Base-by-base conservation (phyloP, 257 asterid genomes). In the Forsythia viridissima region DNA sequence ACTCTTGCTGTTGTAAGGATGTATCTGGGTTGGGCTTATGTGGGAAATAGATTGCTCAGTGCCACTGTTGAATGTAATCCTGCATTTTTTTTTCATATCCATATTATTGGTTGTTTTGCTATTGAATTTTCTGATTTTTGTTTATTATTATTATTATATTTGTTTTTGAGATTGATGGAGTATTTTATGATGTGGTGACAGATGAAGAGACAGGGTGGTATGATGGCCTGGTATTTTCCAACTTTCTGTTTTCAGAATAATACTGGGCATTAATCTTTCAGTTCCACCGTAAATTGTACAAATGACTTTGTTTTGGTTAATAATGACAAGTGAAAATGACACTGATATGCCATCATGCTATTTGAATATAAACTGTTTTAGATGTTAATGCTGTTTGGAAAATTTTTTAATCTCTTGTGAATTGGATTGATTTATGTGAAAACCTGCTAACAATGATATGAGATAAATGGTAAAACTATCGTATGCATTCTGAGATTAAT, bases 131-230 rank as follows among this genome's bases (percentile, higher is more conserved):
- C 11, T 16, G 55, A 36, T 21, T 61, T 16, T 63, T 1, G 2
- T 71, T 46, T 40, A 30, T 30, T 30, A 30, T 30, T 30, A 30
- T 30, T 30, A 30, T 30, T 30, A 30, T 30, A 30, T 44, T 34
- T n/a, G 15, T 20, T 10, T 66, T 41, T 42, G 74, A 12, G 30
- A 66, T 70, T 59, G 52, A 8, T 83, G 5, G 34, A 39, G 20
- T 6, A 34, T 15, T 43, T 43, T 76, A 12, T 72, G 46, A 61
- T 11, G 44, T 80, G 75, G 43, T 77, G 78, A 67, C 89, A 95
- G 99, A 95, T 90, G 99, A 95, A 89, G 99, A 95, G 87, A 93
- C 99, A 24, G 99, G 98, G 52, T 95, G 99, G 99, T 95, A 95
- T 80, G 99, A 95, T 85, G 99, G 99, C 12, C 97, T 91, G 98